These are phyloP conservation scores for Cladosporium sp. DNA, from an alignment of 2,329 filamentous ascomycete species.

Conservation along the genomic window DNA sequence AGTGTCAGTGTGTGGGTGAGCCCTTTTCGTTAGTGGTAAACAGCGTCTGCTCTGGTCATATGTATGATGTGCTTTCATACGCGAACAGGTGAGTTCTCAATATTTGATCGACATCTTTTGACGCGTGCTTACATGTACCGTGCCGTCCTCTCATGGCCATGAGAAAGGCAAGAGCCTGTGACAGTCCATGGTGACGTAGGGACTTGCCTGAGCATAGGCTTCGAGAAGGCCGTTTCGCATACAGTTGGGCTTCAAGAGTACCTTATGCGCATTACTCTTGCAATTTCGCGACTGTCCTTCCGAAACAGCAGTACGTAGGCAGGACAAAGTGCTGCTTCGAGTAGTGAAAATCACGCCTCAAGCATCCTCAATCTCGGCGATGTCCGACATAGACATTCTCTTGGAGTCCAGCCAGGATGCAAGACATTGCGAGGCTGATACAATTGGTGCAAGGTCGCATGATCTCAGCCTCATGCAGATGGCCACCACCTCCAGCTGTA, in stretches of 20 bases:
- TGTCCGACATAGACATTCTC: not conserved
- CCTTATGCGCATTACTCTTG: not conserved
- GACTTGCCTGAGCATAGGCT: not conserved
- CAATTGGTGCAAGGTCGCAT: not conserved
- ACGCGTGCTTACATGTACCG: not conserved
- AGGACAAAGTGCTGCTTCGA: not conserved
- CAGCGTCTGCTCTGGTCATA: not conserved
- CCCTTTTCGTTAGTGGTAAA: not conserved
- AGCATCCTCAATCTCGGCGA: not conserved
- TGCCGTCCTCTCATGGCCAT: not conserved
- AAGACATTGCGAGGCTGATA: not conserved
- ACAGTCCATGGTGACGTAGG: not conserved
- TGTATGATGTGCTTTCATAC: not conserved
- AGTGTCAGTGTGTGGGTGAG: not conserved
- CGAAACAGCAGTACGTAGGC: not conserved
- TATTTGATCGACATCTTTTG: not conserved
- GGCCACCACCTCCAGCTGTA: not conserved
- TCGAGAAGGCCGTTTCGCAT: not conserved
- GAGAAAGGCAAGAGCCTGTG: not conserved
- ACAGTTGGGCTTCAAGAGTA: not conserved
- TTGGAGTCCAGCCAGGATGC: not conserved
- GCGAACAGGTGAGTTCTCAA: not conserved
- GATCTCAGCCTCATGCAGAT: conserved; percentile 2
- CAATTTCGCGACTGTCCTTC: not conserved
- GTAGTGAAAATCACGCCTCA: not conserved